Evolutionary conservation across 2,329 filamentous ascomycete species (phyloP), one percentile per base, ranked within the genome.

Genomic region (Xylaria polymorpha): DNA sequence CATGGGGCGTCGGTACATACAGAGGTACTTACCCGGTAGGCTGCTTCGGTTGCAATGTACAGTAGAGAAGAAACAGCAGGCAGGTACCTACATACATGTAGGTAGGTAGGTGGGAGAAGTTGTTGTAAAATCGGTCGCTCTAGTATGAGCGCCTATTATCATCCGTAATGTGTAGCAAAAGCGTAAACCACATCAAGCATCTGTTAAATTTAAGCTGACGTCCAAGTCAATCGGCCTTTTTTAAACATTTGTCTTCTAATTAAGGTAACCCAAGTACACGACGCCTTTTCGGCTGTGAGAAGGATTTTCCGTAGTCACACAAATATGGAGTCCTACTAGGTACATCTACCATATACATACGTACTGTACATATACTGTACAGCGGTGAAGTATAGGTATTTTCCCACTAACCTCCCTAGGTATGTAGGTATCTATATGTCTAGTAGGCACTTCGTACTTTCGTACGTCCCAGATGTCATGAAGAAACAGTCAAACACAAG

Each of bases 1-100:
- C 44, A 58, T 60, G 50, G 50, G 53, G 20, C 22, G 37, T 48
- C 37, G 44, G 62, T 58, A 58, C 56, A 57, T 56, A 12, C 29
- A 32, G 22, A 35, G 35, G 55, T 39, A 65, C 55, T 29, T 29
- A 41, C 39, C 46, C 20, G 9, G 12, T 20, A 20, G 18, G 37
- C 20, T 39, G 32, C 44, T 61, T 46, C 43, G 43, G 56, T 4
- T 50, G 29, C 8, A 3, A 35, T 22, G 25, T 62, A n/a, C 15
- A 44, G 41, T 8, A 44, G 41, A 43, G 32, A 35, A 35, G 32
- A 35, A 35, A 35, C 32, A 4, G n/a, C n/a, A n/a, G n/a, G n/a
- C n/a, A n/a, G n/a, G n/a, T n/a, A n/a, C n/a, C n/a, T n/a, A n/a
- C n/a, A n/a, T n/a, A n/a, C n/a, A n/a, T n/a, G n/a, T n/a, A n/a